These are phyloP conservation scores for Cladosporium sp. DNA, from an alignment of 2,329 filamentous ascomycete species.

Conservation along the genomic window DNA sequence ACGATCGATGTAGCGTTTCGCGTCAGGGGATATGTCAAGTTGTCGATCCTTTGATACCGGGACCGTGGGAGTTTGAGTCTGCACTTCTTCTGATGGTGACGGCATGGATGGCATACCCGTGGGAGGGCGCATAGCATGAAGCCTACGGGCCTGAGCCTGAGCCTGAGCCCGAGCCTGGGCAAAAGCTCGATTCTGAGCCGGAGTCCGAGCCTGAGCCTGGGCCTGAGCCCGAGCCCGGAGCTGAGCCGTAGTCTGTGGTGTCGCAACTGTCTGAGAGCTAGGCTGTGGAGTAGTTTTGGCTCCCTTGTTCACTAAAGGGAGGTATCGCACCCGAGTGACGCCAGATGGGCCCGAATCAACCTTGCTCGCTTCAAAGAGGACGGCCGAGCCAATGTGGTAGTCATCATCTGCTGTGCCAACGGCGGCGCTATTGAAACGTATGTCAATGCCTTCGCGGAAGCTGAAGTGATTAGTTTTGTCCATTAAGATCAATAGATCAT, in stretches of 20 bases:
- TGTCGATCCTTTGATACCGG: not conserved
- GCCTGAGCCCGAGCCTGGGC: too few species aligned
- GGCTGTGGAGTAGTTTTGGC: not conserved
- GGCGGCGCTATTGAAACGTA: not conserved
- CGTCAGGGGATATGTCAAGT: not conserved
- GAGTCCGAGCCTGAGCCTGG: too few species aligned
- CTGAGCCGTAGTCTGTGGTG: not conserved
- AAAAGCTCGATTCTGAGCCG: too few species aligned
- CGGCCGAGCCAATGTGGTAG: not conserved
- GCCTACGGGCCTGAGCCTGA: too few species aligned
- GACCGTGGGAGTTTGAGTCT: not conserved
- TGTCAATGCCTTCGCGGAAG: not conserved
- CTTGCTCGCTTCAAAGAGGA: not conserved
- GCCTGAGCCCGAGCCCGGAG: too few species aligned
- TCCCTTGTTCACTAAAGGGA: conserved; percentile 4
- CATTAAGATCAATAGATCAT: not conserved
- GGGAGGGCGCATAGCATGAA: not conserved
- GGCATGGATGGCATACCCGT: not conserved
- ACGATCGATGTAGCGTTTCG: not conserved
- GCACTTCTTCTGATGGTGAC: not conserved
- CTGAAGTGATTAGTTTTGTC: not conserved
- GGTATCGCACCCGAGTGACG: conserved; percentile 4
- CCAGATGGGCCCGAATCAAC: not conserved
- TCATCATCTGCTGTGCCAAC: not conserved
- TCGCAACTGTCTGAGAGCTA: not conserved